Base-by-base conservation (phyloP, 495 filamentous ascomycete genomes). In the Cercophora sp. region DNA sequence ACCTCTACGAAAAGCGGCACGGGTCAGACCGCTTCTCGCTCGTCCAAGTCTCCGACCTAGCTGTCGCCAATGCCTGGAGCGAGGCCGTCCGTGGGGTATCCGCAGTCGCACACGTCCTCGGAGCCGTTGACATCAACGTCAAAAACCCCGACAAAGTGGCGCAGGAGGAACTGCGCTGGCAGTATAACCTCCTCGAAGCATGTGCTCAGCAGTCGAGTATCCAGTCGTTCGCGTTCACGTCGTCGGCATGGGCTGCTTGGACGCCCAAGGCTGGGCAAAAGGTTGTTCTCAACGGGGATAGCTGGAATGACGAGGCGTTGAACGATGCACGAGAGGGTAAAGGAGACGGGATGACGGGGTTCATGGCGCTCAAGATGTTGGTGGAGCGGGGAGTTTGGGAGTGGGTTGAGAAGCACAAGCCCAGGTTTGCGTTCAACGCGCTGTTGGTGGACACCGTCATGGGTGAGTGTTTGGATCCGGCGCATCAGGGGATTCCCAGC, bases 331-430 rank as follows among this genome's bases (percentile, higher is more conserved):
- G 36, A 19, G 24, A n/a, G 24, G 5, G 40, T 53, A n/a, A 35
- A 1, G 41, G 48, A 8, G 67, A 66, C 27, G 65, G 62, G 9
- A 55, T 71, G 29, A 46, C 52, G 6, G 59, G 59, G 18, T 67
- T 63, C 34, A 71, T 71, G 67, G 70, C 67, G n/a, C 52, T 67
- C 18, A 69, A 66, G 55, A 59, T 62, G 9, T 32, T 65, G 1
- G 51, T 69, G 6, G 68, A 73, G 57, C 43, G 65, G 40, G 56
- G 55, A 0, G 37, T 65, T 22, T 71, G 70, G 70, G 61, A 66
- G 10, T 71, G 70, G 68, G 60, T 73, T 4, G 31, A 35, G 15
- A 52, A 37, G 13, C 59, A 65, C 22, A 58, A 63, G 22, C 68
- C 65, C 0, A 13, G 18, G 9, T 71, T 63, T 32, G 34, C 52